phyloP scores from a whole-genome alignment of 768 basidiomycete genomes.

The Tephrocybe sp. region DNA sequence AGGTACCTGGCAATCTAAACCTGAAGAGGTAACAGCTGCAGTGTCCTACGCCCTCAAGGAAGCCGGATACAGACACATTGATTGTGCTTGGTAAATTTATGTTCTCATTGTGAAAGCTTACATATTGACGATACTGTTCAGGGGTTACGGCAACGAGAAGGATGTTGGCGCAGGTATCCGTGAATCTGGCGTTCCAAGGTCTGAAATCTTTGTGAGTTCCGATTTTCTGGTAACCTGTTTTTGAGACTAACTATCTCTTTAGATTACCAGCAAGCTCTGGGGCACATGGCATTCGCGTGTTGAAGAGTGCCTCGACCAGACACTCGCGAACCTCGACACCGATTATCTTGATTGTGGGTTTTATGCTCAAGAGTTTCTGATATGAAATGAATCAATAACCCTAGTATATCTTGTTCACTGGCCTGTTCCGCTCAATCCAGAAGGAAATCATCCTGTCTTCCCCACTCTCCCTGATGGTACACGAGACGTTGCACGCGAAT shows the following conservation, averaged over 20 bases:
- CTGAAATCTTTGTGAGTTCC: constrained; percentile 49
- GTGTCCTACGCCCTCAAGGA: constrained; percentile 73
- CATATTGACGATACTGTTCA: constrained; percentile 19
- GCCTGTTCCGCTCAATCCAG: constrained; percentile 74
- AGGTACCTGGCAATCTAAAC: constrained; percentile 83
- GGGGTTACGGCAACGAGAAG: constrained; percentile 73
- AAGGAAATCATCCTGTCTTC: constrained; percentile 59
- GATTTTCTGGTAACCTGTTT: no score
- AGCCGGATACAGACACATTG: constrained; percentile 73
- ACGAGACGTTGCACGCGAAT: constrained; percentile 65
- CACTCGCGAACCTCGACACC: constrained; percentile 73
- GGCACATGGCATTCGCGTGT: constrained; percentile 67
- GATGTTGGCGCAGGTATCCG: constrained; percentile 82
- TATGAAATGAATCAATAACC: constrained; percentile 3
- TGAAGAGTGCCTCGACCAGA: constrained; percentile 71
- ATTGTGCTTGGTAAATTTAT: constrained; percentile 51
- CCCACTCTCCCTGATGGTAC: constrained; percentile 60
- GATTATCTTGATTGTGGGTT: constrained; percentile 76
- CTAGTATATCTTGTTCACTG: constrained; percentile 73
- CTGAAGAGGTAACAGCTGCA: constrained; percentile 68
- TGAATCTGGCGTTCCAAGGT: constrained; percentile 71
- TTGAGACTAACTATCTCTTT: no score
- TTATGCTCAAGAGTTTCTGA: constrained; percentile 12
- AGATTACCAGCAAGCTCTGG: constrained; percentile 77
- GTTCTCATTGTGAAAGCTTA: background rate